These are phyloP conservation scores for Pseudozyma sp. DNA, from an alignment of 1,284 basidiomycete genomes.

Conservation along the genomic window DNA sequence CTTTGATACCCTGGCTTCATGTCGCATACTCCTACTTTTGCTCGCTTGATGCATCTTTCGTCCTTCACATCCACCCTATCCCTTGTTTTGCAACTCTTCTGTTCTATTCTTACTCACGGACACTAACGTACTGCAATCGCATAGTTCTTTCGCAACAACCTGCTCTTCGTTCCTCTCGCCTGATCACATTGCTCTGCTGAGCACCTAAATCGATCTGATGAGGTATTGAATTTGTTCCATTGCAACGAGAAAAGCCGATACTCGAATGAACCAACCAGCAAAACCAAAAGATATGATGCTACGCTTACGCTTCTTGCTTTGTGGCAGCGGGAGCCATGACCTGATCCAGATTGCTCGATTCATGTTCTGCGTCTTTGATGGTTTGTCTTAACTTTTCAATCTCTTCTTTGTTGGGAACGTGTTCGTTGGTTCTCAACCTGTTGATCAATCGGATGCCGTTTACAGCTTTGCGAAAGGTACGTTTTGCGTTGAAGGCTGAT, in stretches of 20 bases:
- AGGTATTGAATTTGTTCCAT: conserved; percentile 3
- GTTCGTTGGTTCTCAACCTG: conserved; percentile 45
- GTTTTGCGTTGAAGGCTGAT: conserved; percentile 67
- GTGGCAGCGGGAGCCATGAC: conserved; percentile 24
- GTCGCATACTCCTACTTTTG: not conserved
- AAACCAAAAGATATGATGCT: not conserved
- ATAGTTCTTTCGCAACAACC: not conserved
- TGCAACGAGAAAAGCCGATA: not conserved
- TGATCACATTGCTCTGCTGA: not conserved
- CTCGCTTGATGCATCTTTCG: not conserved
- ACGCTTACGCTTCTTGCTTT: not conserved
- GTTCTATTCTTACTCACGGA: conserved; percentile 15
- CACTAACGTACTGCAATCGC: conserved; percentile 1
- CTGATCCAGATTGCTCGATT: conserved; percentile 48
- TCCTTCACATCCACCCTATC: not conserved
- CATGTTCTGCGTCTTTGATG: conserved; percentile 50
- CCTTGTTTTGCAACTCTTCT: not conserved
- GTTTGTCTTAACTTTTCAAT: conserved; percentile 47
- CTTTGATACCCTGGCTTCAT: conserved; percentile 4
- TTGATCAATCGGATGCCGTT: conserved; percentile 65
- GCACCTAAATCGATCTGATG: not conserved
- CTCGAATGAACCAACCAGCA: not conserved
- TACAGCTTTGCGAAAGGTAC: conserved; percentile 66
- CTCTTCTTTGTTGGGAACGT: conserved; percentile 41
- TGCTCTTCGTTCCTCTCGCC: not conserved